Percentiles rank a stretch among this genome's conserved stretches.
Evolutionary conservation across 164 flowering plant species (phyloP).

Genomic region (Chimonanthus praecox): DNA sequence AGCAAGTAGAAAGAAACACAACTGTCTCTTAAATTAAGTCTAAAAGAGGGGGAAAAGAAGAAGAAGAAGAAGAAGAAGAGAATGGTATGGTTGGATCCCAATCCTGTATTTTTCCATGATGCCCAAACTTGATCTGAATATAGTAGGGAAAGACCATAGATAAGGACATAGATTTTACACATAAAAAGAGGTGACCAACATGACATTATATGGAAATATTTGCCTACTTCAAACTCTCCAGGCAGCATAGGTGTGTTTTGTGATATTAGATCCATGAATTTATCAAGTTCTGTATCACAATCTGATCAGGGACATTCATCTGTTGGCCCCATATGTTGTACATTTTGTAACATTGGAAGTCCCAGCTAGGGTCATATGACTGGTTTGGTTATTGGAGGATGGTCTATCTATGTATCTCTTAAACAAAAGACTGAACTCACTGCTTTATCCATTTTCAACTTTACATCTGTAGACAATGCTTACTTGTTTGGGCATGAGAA

Average conservation of each 20-base stretch:
- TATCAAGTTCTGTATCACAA: background rate
- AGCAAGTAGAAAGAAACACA: too few species aligned
- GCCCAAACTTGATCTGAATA: too few species aligned
- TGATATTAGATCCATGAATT: too few species aligned
- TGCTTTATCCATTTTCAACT: background rate
- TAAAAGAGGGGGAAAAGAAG: background rate
- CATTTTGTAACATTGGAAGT: background rate
- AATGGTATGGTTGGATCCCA: background rate
- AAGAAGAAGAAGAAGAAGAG: background rate
- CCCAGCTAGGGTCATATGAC: background rate
- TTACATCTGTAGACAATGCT: constrained; percentile 6
- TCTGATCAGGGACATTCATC: background rate
- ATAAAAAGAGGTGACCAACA: too few species aligned
- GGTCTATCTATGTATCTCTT: background rate
- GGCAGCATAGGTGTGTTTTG: too few species aligned
- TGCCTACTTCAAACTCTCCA: too few species aligned
- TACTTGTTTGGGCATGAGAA: constrained; percentile 62
- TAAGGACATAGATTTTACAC: too few species aligned
- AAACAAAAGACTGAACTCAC: background rate
- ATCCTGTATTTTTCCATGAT: background rate
- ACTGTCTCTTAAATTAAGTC: too few species aligned
- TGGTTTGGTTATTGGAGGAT: background rate
- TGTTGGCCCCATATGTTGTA: background rate
- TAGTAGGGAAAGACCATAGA: too few species aligned
- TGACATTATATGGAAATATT: too few species aligned